Evolutionary conservation across 1,139 yeast genomes (phyloP).

Genomic region (Candida gigantensis): DNA sequence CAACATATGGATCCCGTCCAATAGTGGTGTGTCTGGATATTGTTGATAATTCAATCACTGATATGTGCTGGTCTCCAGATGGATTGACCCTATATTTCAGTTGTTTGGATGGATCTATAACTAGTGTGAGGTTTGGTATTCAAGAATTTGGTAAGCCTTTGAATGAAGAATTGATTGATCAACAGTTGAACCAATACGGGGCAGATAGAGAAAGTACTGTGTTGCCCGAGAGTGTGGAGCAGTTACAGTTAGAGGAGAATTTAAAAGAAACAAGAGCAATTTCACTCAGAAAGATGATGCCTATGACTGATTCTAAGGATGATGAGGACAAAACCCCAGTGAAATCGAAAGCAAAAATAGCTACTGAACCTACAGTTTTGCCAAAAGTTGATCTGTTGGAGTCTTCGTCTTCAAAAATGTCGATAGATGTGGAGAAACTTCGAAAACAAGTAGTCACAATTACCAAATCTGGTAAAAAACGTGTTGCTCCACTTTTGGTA

Average conservation of each 20-base stretch:
- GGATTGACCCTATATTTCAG: conserved; percentile 73
- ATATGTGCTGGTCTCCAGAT: conserved; percentile 75
- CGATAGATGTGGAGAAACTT: conserved; percentile 13
- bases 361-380: background rate
- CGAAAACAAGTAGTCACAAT: conserved; percentile 41
- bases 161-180: conserved; percentile 63
- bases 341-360: conserved; percentile 3
- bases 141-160: conserved; percentile 76
- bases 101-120: conserved; percentile 83
- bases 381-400: no score
- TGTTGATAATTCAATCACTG: conserved; percentile 65
- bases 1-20: conserved; percentile 61
- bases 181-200: conserved; percentile 79
- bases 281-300: conserved; percentile 12
- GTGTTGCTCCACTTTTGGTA: conserved; percentile 84
- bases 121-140: conserved; percentile 65
- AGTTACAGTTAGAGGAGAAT: conserved; percentile 68
- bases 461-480: conserved; percentile 78
- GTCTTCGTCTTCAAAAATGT: no score
- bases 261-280: conserved; percentile 11
- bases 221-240: conserved; percentile 85
- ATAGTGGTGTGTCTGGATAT: conserved; percentile 65
- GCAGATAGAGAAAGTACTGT: conserved; percentile 81
- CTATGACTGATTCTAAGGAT: conserved; percentile 1
- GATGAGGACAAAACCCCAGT: conserved; percentile 7